These are phyloP conservation scores for Lachnellula willkommii DNA, from an alignment of 2,329 filamentous ascomycete genomes.

Conservation along the genomic window DNA sequence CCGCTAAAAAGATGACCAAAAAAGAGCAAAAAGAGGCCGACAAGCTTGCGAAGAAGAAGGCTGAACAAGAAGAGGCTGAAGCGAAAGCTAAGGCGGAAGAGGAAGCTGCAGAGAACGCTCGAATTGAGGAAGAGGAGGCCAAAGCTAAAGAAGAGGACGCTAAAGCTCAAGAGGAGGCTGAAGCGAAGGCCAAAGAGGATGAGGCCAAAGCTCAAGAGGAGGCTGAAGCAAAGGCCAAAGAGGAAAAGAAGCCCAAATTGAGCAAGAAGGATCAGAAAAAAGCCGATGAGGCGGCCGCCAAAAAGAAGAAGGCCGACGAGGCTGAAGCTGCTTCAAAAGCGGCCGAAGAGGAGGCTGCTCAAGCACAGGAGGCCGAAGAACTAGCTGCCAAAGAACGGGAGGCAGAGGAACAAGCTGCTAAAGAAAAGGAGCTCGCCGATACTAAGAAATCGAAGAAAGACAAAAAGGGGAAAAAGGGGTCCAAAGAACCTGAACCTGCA, in stretches of 20 bases:
- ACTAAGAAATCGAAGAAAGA: constrained; percentile 30
- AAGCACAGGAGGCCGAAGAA: constrained; percentile 37
- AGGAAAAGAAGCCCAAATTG: constrained; percentile 32
- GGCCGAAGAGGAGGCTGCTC: constrained; percentile 33
- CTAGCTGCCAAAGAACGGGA: constrained; percentile 32
- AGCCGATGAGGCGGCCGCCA: constrained; percentile 33
- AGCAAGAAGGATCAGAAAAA: constrained; percentile 48
- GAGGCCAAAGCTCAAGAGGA: constrained; percentile 31
- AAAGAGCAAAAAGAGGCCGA: constrained; percentile 49
- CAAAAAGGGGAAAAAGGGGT: constrained; percentile 34
- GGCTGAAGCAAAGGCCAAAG: constrained; percentile 31
- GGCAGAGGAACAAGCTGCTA: constrained; percentile 34
- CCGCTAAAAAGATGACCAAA: constrained; percentile 39
- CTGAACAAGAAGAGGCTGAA: constrained; percentile 30
- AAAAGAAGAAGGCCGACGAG: constrained; percentile 42
- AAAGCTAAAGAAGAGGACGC: constrained; percentile 30
- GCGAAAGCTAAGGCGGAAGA: constrained; percentile 40
- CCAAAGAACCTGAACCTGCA: constrained; percentile 18
- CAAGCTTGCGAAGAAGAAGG: constrained; percentile 16
- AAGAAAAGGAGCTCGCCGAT: constrained; percentile 34
- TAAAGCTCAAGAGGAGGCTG: constrained; percentile 33
- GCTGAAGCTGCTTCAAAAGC: constrained; percentile 25
- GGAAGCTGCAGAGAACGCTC: too few relatives aligned
- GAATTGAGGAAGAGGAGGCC: too few relatives aligned
- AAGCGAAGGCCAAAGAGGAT: constrained; percentile 34